Percentiles rank a stretch among this genome's conserved stretches.
These are phyloP conservation scores for Letharia lupina DNA, from an alignment of 495 filamentous ascomycete genomes.

Conservation along the genomic window DNA sequence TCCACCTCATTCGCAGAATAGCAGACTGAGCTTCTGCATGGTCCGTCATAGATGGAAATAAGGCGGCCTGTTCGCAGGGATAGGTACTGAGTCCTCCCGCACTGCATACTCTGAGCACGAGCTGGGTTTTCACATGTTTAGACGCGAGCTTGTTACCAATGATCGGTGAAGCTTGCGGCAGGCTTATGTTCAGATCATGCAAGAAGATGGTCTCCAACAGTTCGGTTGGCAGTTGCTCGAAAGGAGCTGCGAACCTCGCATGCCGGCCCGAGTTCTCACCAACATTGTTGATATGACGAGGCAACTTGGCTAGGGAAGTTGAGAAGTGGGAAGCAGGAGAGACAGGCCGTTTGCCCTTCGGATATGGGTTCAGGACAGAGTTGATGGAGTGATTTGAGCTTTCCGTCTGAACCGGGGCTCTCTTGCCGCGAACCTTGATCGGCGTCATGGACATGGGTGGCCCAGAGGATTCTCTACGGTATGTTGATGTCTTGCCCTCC, in stretches of 20 bases:
- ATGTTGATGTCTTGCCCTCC: no score
- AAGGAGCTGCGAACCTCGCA: slow-evolving; percentile 23
- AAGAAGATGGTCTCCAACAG: slow-evolving; percentile 48
- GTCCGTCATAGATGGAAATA: not conserved
- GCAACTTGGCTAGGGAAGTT: not conserved
- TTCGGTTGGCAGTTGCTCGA: slow-evolving; percentile 47
- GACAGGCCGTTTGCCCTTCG: slow-evolving; percentile 4
- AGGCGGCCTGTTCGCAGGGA: not conserved
- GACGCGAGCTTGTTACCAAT: slow-evolving; percentile 35
- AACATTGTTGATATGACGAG: not conserved
- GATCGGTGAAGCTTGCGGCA: slow-evolving; percentile 38
- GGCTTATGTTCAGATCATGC: slow-evolving; percentile 39
- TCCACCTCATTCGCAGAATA: slow-evolving; percentile 19
- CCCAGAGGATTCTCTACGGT: no score
- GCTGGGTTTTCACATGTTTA: slow-evolving; percentile 13
- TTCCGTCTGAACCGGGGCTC: slow-evolving; percentile 4
- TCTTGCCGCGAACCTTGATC: slow-evolving; percentile 25
- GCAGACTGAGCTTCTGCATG: slow-evolving; percentile 14
- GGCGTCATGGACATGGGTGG: slow-evolving; percentile 17
- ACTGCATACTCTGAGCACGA: slow-evolving; percentile 10
- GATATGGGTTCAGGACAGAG: slow-evolving; percentile 4
- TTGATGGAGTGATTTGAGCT: slow-evolving; percentile 21
- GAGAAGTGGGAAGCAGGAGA: not conserved
- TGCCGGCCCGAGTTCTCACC: not conserved
- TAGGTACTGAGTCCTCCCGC: not conserved